phyloP scores from a whole-genome alignment of 306 rosid species.

The Geum urbanum region DNA sequence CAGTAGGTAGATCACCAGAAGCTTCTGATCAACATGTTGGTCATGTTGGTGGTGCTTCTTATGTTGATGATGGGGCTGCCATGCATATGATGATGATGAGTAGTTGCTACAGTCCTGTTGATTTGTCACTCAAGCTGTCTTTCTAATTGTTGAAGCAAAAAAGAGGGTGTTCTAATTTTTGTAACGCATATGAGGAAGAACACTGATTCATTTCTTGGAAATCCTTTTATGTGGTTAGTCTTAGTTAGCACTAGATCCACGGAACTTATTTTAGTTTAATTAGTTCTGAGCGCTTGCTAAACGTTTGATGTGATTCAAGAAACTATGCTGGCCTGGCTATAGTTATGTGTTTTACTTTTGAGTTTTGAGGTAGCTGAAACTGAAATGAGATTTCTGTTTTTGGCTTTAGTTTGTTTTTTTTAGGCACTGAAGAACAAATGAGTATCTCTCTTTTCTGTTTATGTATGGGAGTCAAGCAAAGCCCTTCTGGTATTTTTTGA shows the following conservation, averaged over 20 bases:
- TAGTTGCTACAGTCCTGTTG: conserved; percentile 44
- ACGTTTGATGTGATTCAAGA: not conserved
- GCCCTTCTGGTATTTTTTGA: conserved; percentile 36
- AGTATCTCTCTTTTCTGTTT: conserved; percentile 47
- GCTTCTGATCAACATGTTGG: conserved; percentile 30
- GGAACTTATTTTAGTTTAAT: not conserved
- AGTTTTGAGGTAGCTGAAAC: not conserved
- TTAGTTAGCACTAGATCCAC: not conserved
- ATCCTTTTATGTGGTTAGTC: not conserved
- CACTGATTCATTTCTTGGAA: not conserved
- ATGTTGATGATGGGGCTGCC: conserved; percentile 32
- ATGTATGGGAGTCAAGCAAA: conserved; percentile 43
- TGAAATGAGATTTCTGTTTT: conserved; percentile 39
- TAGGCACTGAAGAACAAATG: conserved; percentile 61
- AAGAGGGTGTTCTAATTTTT: not conserved
- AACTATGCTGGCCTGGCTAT: not conserved
- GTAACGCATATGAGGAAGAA: not conserved
- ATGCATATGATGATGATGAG: conserved; percentile 4
- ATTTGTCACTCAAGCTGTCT: conserved; percentile 83
- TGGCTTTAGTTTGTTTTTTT: conserved; percentile 41
- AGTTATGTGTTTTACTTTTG: not conserved
- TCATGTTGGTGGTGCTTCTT: not conserved
- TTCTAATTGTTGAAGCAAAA: conserved; percentile 27
- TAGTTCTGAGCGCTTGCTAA: not conserved
- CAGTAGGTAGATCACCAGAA: conserved; percentile 37